A percentile compares a stretch with the other conserved stretches of the same genome.
These are phyloP conservation scores for Puccinia sorghi DNA, from an alignment of 1,284 basidiomycete species.

Conservation along the genomic window DNA sequence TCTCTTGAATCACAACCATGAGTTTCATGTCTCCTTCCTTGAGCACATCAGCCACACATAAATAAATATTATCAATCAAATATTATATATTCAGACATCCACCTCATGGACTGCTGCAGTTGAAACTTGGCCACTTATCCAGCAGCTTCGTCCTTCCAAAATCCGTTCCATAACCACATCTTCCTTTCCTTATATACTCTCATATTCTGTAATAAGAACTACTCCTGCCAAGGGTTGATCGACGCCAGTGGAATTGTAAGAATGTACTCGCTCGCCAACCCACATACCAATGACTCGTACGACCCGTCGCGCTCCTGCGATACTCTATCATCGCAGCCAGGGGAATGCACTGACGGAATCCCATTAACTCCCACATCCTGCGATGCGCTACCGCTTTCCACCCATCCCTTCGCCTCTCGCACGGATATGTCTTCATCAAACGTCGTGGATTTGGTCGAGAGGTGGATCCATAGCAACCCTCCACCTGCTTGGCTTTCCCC, in stretches of 20 bases:
- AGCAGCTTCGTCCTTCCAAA: conserved; percentile 17
- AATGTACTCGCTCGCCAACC: not conserved
- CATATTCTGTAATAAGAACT: not conserved
- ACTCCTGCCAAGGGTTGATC: not conserved
- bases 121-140: not conserved
- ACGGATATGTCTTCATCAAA: not conserved
- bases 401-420: not conserved
- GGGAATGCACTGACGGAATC: not conserved
- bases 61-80: no score
- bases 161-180: not conserved
- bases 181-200: not conserved
- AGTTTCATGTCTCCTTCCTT: conserved; percentile 31
- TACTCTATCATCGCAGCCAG: not conserved
- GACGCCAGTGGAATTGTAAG: not conserved
- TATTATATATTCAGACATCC: not conserved
- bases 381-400: not conserved
- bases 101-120: not conserved
- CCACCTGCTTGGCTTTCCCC: not conserved
- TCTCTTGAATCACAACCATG: not conserved
- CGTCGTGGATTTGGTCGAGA: not conserved
- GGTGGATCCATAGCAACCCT: not conserved
- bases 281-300: not conserved
- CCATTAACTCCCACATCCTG: not conserved
- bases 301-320: not conserved
- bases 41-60: conserved; percentile 4